These are phyloP conservation scores for Alternaria solani DNA, from an alignment of 2,329 filamentous ascomycete species.

Conservation along the genomic window DNA sequence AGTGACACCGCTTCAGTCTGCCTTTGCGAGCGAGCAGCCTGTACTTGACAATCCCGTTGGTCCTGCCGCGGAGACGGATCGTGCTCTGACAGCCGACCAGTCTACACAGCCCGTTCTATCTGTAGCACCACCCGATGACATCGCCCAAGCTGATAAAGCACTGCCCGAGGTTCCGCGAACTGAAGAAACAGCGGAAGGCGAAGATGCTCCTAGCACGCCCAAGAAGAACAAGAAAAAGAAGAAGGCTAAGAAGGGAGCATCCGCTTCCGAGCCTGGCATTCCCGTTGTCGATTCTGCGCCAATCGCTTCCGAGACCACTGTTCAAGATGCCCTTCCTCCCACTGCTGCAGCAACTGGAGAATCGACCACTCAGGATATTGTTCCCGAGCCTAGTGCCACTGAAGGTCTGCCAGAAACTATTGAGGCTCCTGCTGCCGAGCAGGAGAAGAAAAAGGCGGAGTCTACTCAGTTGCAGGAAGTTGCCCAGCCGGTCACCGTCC, in stretches of 20 bases:
- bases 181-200: neutral
- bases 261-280: conserved; percentile 28
- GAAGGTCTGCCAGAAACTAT: neutral
- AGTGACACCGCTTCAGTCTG: neutral
- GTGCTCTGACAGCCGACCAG: neutral
- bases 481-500: neutral
- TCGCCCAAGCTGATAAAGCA: neutral
- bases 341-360: conserved; percentile 3
- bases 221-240: conserved; percentile 45
- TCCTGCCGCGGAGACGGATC: neutral
- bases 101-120: neutral
- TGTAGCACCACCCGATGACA: neutral
- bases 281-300: conserved; percentile 18
- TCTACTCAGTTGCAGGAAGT: neutral
- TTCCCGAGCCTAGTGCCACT: neutral
- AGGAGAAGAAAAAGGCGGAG: neutral
- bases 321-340: neutral
- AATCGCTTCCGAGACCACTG: conserved; percentile 6
- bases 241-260: conserved; percentile 37
- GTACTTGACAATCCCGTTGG: neutral
- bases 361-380: neutral
- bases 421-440: neutral
- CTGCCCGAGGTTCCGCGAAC: conserved; percentile 7
- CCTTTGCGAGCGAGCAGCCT: neutral
- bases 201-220: conserved; percentile 10